Evolutionary conservation across 2,329 filamentous ascomycete genomes (phyloP).

Genomic region (Dendryphion nanum): DNA sequence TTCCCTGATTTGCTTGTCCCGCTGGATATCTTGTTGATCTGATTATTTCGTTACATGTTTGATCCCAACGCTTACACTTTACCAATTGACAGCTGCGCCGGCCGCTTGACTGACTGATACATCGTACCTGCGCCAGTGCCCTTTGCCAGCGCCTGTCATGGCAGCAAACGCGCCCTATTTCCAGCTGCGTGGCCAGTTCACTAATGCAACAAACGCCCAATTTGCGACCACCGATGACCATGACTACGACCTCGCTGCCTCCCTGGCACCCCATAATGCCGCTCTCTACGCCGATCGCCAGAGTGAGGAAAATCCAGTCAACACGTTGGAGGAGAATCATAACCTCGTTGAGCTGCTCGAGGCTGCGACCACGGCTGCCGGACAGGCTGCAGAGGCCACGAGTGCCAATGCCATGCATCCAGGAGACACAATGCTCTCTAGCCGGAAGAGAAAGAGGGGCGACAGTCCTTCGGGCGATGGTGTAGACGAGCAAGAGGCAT

Average conservation of each 20-base stretch:
- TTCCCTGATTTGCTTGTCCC: slow-evolving; percentile 8
- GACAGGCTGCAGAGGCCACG: slow-evolving; percentile 16
- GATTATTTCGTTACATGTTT: slow-evolving; percentile 8
- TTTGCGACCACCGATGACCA: slow-evolving; percentile 16
- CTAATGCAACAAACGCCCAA: slow-evolving; percentile 23
- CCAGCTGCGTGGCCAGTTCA: slow-evolving; percentile 31
- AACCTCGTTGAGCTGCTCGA: slow-evolving; percentile 36
- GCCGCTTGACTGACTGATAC: slow-evolving; percentile 3
- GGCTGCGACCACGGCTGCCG: slow-evolving; percentile 36
- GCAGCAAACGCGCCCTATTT: slow-evolving; percentile 38
- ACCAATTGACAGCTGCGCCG: slow-evolving; percentile 9
- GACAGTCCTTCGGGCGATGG: slow-evolving; percentile 11
- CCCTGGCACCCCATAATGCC: slow-evolving; percentile 13
- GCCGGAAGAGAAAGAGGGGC: slow-evolving; percentile 30
- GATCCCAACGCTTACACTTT: slow-evolving; percentile 21
- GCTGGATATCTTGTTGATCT: no score
- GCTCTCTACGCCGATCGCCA: slow-evolving; percentile 18
- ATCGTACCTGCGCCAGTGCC: slow-evolving; percentile 13
- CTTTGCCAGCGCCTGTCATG: slow-evolving; percentile 19
- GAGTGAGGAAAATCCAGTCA: slow-evolving; percentile 9
- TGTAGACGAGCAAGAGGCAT: slow-evolving; percentile 1
- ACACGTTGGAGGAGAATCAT: slow-evolving; percentile 26
- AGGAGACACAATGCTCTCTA: no score
- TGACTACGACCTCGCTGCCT: slow-evolving; percentile 20
- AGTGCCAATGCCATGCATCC: background rate